A percentile compares a stretch with the other conserved stretches of the same genome.
These are phyloP conservation scores for Dactylonectria estremocensis DNA, from an alignment of 2,329 filamentous ascomycete species.

Conservation along the genomic window DNA sequence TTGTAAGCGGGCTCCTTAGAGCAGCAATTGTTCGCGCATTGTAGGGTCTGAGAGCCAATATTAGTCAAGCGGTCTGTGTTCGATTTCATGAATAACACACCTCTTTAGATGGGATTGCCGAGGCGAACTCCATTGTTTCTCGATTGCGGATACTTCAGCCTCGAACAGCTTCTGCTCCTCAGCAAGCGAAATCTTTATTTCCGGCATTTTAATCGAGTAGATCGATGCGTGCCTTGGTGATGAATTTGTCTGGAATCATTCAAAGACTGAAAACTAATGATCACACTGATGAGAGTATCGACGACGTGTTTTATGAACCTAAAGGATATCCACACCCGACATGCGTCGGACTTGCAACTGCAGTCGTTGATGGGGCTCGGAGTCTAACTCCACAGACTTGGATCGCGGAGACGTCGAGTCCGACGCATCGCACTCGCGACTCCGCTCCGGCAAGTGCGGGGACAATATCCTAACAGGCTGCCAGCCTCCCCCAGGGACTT, in stretches of 20 bases:
- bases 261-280: not conserved
- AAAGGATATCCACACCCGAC: not conserved
- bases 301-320: constrained; percentile 1
- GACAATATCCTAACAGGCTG: not conserved
- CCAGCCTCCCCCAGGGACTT: not conserved
- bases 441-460: not conserved
- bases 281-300: not conserved
- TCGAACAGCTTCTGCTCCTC: constrained; percentile 52
- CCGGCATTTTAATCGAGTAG: constrained; percentile 9
- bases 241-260: not conserved
- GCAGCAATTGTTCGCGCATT: constrained; percentile 52
- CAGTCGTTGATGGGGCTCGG: not conserved
- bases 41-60: constrained; percentile 5
- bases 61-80: not conserved
- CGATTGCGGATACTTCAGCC: constrained; percentile 51
- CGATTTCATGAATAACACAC: not conserved
- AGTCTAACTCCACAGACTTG: constrained; percentile 1
- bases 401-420: constrained; percentile 5
- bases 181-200: constrained; percentile 24
- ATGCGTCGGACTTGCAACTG: not conserved
- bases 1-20: constrained; percentile 49
- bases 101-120: constrained; percentile 50
- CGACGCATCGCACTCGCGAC: not conserved
- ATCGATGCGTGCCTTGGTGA: not conserved
- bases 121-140: constrained; percentile 52